Evolutionary conservation across 2,329 filamentous ascomycete genomes (phyloP), one percentile per base, ranked within the genome.

Genomic region (Neurospora sp.): DNA sequence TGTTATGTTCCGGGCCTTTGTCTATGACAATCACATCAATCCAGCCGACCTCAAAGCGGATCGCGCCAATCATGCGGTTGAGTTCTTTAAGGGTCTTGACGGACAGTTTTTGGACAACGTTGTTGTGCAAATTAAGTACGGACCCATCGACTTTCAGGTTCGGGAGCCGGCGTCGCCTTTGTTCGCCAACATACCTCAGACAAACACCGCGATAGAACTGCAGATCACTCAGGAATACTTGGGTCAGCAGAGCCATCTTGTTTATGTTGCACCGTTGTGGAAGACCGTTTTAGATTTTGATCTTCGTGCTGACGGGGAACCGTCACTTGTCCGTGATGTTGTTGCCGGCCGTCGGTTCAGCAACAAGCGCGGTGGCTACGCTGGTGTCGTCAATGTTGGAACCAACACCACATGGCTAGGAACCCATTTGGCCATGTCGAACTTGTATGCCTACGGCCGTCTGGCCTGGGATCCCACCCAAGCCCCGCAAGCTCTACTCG

Each of bases 131-230:
- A 89, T 92, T 78, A 93, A 92, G 78, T 91, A 90, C 72, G 90
- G 90, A 0, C 89, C 90, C 0, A 92, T 92, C 71, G 90, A 92
- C 76, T 92, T 92, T 78, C 90, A 92, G 75, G 88, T 91, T 11
- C 85, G 90, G 42, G 90, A 92, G 76, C 87, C 90, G 1, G 79
- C 84, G 1, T 90, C 87, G 4, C 90, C 90, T 0, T 79, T 93
- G 0, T 91, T 92, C 72, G 84, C 84, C 0, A 80, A 84, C 68
- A 75, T 86, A 15, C 75, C 71, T 6, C 73, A 83, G 62, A 86
- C 84, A 0, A 77, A 76, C 28, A 77, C 79, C 11, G 87, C 87
- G 0, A 87, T 92, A 43, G 90, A 92, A 77, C 81, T 92, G 1
- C 84, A 91, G 75, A 83, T 92, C 19, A 84, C 85, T 0, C 90